Conservation (phyloP, 139 green algal genomes). For the Closterium sp. region DNA sequence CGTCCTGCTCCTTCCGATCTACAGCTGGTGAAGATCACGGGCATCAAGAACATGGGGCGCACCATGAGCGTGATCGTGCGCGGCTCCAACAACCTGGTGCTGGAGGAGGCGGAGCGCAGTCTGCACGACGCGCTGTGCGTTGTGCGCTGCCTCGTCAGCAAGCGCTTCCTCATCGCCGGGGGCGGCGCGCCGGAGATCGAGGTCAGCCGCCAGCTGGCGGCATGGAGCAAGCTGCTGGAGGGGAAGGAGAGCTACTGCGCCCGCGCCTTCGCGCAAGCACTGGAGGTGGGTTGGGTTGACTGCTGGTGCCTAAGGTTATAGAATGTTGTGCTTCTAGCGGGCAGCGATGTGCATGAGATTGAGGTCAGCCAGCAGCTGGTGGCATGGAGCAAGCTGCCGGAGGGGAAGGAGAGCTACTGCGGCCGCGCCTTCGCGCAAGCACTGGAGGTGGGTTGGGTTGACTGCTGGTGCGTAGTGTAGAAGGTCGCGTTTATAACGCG, state of each 20-base stretch:
- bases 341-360: not conserved
- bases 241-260: constrained; percentile 94
- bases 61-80: constrained; percentile 92
- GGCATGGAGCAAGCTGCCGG: constrained; percentile 72
- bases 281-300: constrained; percentile 71
- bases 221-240: constrained; percentile 86
- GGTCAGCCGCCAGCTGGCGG: constrained; percentile 72
- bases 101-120: constrained; percentile 52
- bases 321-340: not conserved
- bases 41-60: constrained; percentile 80
- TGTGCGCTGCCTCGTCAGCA: constrained; percentile 89
- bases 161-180: constrained; percentile 88
- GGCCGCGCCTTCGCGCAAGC: no score
- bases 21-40: constrained; percentile 88
- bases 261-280: constrained; percentile 87
- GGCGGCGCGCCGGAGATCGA: constrained; percentile 91
- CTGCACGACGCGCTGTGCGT: constrained; percentile 61
- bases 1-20: not conserved
- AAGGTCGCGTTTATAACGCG: not conserved
- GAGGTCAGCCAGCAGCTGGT: constrained; percentile 71
- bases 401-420: no score
- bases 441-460: no score
- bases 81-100: constrained; percentile 91
- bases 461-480: no score
- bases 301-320: not conserved